Conservation (phyloP, 352 stramenopile genomes). For the Pythium aphanidermatum region DNA sequence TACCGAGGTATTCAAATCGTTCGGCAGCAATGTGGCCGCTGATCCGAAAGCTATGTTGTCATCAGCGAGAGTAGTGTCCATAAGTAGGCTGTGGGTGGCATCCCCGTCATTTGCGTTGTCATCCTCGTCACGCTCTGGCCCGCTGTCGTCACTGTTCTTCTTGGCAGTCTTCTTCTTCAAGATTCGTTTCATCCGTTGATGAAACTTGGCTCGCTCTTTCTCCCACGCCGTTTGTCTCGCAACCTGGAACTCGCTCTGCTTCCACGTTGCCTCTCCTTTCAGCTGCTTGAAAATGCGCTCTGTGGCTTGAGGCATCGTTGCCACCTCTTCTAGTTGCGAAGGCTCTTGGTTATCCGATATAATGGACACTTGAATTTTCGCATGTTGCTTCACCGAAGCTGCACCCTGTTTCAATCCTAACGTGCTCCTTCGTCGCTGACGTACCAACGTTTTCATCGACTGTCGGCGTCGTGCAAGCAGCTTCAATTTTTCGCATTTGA, state of each 20-base stretch:
- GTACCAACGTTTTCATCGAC: slow-evolving; percentile 7
- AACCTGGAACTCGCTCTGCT: slow-evolving; percentile 64
- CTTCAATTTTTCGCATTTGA: slow-evolving; percentile 49
- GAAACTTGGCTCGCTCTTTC: slow-evolving; percentile 57
- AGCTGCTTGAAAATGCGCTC: slow-evolving; percentile 63
- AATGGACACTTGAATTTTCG: no score
- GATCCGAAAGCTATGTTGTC: slow-evolving; percentile 1
- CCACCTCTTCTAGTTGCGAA: no score
- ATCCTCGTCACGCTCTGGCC: neutral
- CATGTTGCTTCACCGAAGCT: no score
- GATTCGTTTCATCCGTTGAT: slow-evolving; percentile 64
- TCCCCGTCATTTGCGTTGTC: neutral
- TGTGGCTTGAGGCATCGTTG: slow-evolving; percentile 15
- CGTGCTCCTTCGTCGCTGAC: slow-evolving; percentile 15
- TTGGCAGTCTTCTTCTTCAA: slow-evolving; percentile 36
- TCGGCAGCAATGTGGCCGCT: slow-evolving; percentile 25
- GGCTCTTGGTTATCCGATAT: no score
- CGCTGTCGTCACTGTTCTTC: neutral
- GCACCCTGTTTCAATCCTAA: no score
- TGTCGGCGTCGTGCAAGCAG: slow-evolving; percentile 16
- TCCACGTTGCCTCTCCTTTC: slow-evolving; percentile 60
- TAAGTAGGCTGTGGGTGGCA: no score
- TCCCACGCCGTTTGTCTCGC: slow-evolving; percentile 61
- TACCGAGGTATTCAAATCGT: slow-evolving; percentile 27
- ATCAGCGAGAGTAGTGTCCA: no score